phyloP scores from a whole-genome alignment of 441 rosid genomes.

The Melastoma candidum region DNA sequence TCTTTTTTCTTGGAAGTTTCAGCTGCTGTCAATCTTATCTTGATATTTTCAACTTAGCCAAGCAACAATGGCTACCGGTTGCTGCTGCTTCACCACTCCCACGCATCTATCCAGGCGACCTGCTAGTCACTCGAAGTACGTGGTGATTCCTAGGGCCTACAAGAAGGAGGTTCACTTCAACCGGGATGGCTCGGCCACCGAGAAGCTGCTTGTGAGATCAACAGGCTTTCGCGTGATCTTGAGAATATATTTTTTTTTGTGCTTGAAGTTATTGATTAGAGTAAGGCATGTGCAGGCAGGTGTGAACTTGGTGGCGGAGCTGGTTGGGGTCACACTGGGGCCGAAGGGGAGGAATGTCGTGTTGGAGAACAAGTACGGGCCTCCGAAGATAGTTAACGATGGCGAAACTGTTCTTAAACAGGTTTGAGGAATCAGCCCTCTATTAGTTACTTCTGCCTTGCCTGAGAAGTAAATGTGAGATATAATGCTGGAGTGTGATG shows the following conservation, averaged over 20 bases:
- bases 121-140: too few species aligned
- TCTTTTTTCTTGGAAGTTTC: too few species aligned
- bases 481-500: too few species aligned
- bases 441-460: background rate
- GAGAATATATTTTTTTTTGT: background rate
- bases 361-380: slow-evolving; percentile 82
- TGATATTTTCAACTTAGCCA: too few species aligned
- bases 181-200: slow-evolving; percentile 72
- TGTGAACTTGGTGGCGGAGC: slow-evolving; percentile 66
- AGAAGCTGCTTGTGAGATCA: slow-evolving; percentile 60
- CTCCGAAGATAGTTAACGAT: slow-evolving; percentile 86
- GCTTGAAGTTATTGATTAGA: background rate
- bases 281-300: slow-evolving; percentile 47
- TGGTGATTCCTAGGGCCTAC: too few species aligned
- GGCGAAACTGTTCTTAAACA: slow-evolving; percentile 88
- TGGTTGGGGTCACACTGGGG: slow-evolving; percentile 82
- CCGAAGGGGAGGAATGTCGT: slow-evolving; percentile 92
- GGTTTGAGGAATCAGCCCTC: slow-evolving; percentile 21
- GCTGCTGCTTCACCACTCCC: too few species aligned
- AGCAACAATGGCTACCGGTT: too few species aligned
- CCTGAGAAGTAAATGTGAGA: too few species aligned
- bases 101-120: too few species aligned
- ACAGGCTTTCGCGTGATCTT: background rate
- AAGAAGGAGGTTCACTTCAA: slow-evolving; percentile 65
- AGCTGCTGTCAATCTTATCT: too few species aligned